Evolutionary conservation across 2,329 filamentous ascomycete species (phyloP).

Genomic region (Allantophomopsis lycopodina): DNA sequence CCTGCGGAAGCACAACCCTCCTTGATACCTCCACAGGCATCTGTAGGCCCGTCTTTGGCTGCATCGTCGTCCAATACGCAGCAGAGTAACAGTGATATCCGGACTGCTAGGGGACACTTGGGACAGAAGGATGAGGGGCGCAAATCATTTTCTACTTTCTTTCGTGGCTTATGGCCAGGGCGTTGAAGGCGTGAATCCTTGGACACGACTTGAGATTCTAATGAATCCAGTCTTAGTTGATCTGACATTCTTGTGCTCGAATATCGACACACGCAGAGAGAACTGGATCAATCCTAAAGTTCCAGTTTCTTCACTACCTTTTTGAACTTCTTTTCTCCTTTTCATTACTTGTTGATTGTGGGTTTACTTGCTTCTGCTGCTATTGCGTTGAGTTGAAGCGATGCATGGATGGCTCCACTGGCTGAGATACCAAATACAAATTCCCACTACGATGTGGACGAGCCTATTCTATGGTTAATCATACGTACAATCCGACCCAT

Average conservation of each 20-base stretch:
- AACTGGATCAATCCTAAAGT: background rate
- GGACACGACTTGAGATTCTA: background rate
- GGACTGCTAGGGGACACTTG: conserved; percentile 5
- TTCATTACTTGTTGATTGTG: background rate
- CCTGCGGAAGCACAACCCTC: conserved; percentile 29
- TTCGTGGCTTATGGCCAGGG: conserved; percentile 7
- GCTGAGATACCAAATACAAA: too few species aligned
- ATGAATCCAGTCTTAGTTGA: background rate
- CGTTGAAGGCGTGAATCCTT: conserved; percentile 7
- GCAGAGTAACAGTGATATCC: conserved; percentile 9
- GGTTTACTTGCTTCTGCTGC: too few species aligned
- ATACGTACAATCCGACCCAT: too few species aligned
- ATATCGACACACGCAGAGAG: conserved; percentile 1
- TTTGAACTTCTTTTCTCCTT: background rate
- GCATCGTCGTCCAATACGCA: conserved; percentile 9
- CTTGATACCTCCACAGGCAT: conserved; percentile 1
- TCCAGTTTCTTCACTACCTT: background rate
- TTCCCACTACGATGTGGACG: too few species aligned
- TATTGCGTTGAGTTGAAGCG: too few species aligned
- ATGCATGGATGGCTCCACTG: too few species aligned
- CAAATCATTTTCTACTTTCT: conserved; percentile 14
- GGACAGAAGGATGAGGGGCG: conserved; percentile 7
- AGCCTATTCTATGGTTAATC: too few species aligned
- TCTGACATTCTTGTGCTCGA: conserved; percentile 1
- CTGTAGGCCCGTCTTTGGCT: conserved; percentile 39